These are phyloP conservation scores for Malania oleifera DNA, from an alignment of 164 flowering plant species.

Conservation along the genomic window DNA sequence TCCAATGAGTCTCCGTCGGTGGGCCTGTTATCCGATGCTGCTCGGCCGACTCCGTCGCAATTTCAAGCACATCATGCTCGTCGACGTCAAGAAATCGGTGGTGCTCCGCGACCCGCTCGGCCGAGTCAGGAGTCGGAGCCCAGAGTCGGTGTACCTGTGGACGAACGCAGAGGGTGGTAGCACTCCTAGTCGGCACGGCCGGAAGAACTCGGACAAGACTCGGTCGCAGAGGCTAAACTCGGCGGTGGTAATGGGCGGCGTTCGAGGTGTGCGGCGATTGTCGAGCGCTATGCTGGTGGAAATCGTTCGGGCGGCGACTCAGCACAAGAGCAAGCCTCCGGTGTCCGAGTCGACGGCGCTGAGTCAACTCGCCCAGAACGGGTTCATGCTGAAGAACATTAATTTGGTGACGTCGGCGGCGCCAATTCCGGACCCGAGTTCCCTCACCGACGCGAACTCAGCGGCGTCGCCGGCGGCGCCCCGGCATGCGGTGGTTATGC, in stretches of 20 bases:
- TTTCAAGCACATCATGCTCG: constrained; percentile 64
- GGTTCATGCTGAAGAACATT: constrained; percentile 34
- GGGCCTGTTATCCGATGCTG: constrained; percentile 90
- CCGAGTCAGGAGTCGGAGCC: constrained; percentile 41
- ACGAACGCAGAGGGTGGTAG: constrained; percentile 8
- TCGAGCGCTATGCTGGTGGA: constrained; percentile 53
- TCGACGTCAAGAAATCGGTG: constrained; percentile 41
- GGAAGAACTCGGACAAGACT: constrained; percentile 33
- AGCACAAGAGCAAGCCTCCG: constrained; percentile 47
- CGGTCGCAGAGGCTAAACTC: constrained; percentile 23
- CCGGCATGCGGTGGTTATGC: constrained; percentile 17
- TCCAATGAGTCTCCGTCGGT: constrained; percentile 62
- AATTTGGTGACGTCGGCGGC: constrained; percentile 31
- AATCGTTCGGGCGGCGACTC: constrained; percentile 50
- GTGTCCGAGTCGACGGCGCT: constrained; percentile 53
- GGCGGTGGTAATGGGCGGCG: constrained; percentile 59
- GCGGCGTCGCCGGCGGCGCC: constrained; percentile 8
- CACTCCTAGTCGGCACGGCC: constrained; percentile 14
- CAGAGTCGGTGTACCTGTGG: constrained; percentile 41
- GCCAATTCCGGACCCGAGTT: constrained; percentile 38
- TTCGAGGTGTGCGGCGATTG: constrained; percentile 56
- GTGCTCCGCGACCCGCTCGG: constrained; percentile 54
- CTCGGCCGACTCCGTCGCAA: constrained; percentile 67
- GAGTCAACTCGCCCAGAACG: constrained; percentile 58
- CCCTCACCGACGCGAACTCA: constrained; percentile 19